A percentile compares a stretch with the other conserved stretches of the same genome.
Evolutionary conservation across 2,329 filamentous ascomycete species (phyloP).

Genomic region (Ophiostoma novo-ulmi): DNA sequence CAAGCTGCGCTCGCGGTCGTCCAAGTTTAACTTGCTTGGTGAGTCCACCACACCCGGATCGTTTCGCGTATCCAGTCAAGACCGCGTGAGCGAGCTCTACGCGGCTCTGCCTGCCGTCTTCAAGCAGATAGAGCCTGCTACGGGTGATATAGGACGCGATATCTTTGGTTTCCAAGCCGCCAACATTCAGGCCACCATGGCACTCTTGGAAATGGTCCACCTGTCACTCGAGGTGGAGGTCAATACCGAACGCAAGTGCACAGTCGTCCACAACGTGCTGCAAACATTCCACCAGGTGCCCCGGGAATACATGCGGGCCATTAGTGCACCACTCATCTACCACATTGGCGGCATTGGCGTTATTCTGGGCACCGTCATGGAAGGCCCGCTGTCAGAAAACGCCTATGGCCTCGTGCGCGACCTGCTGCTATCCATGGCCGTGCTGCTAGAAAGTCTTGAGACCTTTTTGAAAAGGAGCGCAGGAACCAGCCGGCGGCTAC

Average conservation of each 20-base stretch:
- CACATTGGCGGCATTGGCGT: conserved; percentile 35
- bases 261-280: conserved; percentile 33
- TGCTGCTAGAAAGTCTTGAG: conserved; percentile 31
- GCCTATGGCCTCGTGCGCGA: conserved; percentile 31
- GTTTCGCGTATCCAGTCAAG: conserved; percentile 24
- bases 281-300: conserved; percentile 31
- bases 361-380: conserved; percentile 36
- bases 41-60: conserved; percentile 23
- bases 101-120: conserved; percentile 31
- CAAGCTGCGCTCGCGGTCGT: conserved; percentile 25
- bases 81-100: conserved; percentile 31
- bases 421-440: conserved; percentile 34
- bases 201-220: conserved; percentile 34
- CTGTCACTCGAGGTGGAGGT: conserved; percentile 31
- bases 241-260: conserved; percentile 33
- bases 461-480: conserved; percentile 25
- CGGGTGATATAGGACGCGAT: conserved; percentile 32
- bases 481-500: conserved; percentile 24
- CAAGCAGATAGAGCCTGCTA: conserved; percentile 31
- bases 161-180: conserved; percentile 36
- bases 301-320: conserved; percentile 31
- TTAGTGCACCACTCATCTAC: conserved; percentile 35
- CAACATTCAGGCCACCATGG: conserved; percentile 36
- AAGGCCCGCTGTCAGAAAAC: conserved; percentile 32
- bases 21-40: conserved; percentile 23